Percentiles rank a stretch among this genome's conserved stretches.
phyloP scores from a whole-genome alignment of 2,329 filamentous ascomycete genomes.

The Aspergillus versicolor region DNA sequence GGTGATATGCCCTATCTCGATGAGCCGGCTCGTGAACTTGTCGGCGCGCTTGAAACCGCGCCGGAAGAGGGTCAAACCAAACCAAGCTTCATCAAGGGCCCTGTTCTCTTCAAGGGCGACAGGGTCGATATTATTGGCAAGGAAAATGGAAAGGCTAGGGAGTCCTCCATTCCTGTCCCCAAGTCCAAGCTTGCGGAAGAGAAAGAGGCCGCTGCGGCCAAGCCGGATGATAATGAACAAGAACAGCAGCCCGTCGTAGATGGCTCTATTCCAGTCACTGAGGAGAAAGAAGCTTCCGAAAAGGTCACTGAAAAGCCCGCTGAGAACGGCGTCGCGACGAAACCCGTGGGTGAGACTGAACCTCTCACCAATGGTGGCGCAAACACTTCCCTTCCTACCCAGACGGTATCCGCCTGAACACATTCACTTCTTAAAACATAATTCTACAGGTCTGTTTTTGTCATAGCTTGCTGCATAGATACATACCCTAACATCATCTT shows the following conservation, averaged over 20 bases:
- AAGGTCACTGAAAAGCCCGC: conserved; percentile 2
- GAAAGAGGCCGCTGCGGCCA: not conserved
- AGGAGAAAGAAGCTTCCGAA: not conserved
- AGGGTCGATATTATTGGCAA: conserved; percentile 34
- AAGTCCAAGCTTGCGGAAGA: not conserved
- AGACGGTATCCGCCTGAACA: not conserved
- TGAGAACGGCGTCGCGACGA: not conserved
- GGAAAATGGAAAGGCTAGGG: conserved; percentile 33
- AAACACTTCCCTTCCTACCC: not conserved
- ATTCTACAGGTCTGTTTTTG: not conserved
- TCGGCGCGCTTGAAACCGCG: conserved; percentile 31
- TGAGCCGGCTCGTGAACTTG: conserved; percentile 35
- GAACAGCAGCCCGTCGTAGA: not conserved
- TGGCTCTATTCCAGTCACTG: not conserved
- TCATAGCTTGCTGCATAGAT: conserved; percentile 5
- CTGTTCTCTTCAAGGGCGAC: conserved; percentile 35
- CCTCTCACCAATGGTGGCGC: not conserved
- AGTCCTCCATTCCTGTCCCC: conserved; percentile 26
- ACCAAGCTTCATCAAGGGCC: conserved; percentile 34
- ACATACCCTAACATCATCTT: conserved; percentile 1
- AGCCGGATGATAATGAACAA: not conserved
- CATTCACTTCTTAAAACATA: not conserved
- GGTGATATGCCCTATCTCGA: conserved; percentile 76
- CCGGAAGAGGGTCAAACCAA: conserved; percentile 25
- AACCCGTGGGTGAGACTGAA: not conserved